Evolutionary conservation across 2,329 filamentous ascomycete species (phyloP).

Genomic region (Aspergillus sp.): DNA sequence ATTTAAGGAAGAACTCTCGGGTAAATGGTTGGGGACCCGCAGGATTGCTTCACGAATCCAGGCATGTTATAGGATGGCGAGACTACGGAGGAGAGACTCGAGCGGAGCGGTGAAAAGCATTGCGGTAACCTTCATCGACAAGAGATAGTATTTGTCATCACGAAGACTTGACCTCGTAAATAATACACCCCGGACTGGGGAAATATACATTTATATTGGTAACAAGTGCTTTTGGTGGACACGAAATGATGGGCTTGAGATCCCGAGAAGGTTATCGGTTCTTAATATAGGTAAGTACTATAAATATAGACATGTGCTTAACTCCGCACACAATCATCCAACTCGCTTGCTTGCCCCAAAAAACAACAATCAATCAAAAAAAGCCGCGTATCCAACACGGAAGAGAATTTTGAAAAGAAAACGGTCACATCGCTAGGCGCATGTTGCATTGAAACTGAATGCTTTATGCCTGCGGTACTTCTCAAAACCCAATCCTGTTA

Average conservation of each 20-base stretch:
- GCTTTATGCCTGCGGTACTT: neutral
- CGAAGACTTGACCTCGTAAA: neutral
- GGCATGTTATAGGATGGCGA: neutral
- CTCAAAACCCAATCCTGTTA: neutral
- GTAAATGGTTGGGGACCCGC: neutral
- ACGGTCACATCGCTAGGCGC: neutral
- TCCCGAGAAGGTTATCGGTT: no score
- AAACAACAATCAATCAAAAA: neutral
- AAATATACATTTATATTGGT: neutral
- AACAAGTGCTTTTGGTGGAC: neutral
- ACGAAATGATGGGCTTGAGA: neutral
- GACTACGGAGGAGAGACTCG: neutral
- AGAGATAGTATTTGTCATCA: neutral
- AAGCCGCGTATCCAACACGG: neutral
- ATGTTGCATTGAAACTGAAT: neutral
- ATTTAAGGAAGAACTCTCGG: neutral
- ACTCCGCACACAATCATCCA: neutral
- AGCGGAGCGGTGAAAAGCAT: neutral
- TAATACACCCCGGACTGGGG: neutral
- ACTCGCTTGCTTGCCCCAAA: constrained; percentile 3
- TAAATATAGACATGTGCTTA: neutral
- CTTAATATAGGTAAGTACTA: neutral
- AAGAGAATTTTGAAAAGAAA: neutral
- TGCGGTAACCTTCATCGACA: neutral
- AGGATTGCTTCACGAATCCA: neutral